phyloP scores from a whole-genome alignment of 371 early-diverging fungal species.

The Mortierella sp. region DNA sequence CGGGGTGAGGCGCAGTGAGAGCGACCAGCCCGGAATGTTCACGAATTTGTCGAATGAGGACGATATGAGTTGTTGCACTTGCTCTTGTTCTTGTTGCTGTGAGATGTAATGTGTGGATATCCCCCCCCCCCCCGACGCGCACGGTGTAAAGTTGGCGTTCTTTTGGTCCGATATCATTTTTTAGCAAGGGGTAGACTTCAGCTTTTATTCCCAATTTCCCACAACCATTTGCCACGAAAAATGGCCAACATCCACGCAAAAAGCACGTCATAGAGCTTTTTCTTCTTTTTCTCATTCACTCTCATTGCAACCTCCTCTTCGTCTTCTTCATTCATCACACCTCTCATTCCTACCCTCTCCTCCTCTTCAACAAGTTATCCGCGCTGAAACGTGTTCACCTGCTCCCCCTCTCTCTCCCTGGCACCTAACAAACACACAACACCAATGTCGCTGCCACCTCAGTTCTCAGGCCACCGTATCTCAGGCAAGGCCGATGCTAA shows the following conservation, averaged over 20 bases:
- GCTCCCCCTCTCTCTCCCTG: background rate
- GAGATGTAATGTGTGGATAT: no score
- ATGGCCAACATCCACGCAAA: background rate
- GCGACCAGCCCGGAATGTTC: no score
- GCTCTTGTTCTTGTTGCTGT: no score
- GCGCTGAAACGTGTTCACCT: background rate
- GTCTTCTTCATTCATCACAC: background rate
- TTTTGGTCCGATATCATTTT: no score
- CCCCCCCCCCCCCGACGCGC: no score
- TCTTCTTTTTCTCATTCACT: background rate
- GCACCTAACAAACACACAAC: background rate
- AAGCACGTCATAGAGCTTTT: background rate
- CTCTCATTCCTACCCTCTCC: background rate
- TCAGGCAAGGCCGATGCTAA: conserved; percentile 63
- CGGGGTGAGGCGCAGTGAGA: no score
- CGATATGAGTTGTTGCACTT: no score
- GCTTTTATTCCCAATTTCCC: background rate
- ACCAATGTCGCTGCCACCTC: conserved; percentile 27
- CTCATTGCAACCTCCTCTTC: no score
- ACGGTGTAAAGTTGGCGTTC: no score
- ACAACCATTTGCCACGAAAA: background rate
- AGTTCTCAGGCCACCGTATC: conserved; percentile 66
- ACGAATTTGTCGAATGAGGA: no score
- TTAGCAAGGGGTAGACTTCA: no score
- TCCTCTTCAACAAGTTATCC: background rate